Percentiles rank a stretch among this genome's conserved stretches.
These are phyloP conservation scores for Penicillium sp. DNA, from an alignment of 2,329 filamentous ascomycete species.

Conservation along the genomic window DNA sequence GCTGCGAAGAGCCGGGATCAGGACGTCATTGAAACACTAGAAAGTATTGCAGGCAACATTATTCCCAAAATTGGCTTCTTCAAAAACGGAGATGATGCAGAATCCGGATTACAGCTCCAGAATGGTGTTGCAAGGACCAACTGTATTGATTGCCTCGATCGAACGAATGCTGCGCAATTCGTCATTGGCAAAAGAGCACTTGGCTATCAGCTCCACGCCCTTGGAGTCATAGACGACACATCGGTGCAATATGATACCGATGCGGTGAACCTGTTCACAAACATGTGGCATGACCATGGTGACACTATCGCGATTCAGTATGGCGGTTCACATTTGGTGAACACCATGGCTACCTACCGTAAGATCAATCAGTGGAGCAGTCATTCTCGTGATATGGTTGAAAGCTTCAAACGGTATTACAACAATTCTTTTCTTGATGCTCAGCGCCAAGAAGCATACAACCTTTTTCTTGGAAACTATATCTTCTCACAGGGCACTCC, in stretches of 20 bases:
- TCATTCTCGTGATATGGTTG: slow-evolving; percentile 96
- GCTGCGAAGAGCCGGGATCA: slow-evolving; percentile 89
- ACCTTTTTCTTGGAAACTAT: slow-evolving; percentile 95
- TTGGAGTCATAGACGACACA: slow-evolving; percentile 79
- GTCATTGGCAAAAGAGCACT: slow-evolving; percentile 94
- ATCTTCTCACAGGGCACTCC: slow-evolving; percentile 82
- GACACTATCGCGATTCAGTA: slow-evolving; percentile 98
- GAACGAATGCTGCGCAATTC: slow-evolving; percentile 96
- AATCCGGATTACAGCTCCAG: slow-evolving; percentile 68
- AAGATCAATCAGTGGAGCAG: slow-evolving; percentile 99
- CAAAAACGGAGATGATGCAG: slow-evolving; percentile 76
- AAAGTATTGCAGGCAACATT: slow-evolving; percentile 84
- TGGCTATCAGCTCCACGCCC: slow-evolving; percentile 84
- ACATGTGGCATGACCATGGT: slow-evolving; percentile 97
- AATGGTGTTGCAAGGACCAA: slow-evolving; percentile 94
- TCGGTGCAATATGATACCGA: slow-evolving; percentile 91
- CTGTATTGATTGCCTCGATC: slow-evolving; percentile 95
- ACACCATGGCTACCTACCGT: slow-evolving; percentile 98
- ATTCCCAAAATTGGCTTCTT: slow-evolving; percentile 88
- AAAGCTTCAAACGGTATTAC: slow-evolving; percentile 98
- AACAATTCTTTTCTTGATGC: slow-evolving; percentile 98
- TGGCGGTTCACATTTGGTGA: slow-evolving; percentile 93
- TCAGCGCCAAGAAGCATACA: slow-evolving; percentile 97
- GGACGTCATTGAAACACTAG: slow-evolving; percentile 90
- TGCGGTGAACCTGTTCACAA: slow-evolving; percentile 91